Percentiles rank a stretch among this genome's conserved stretches.
These are phyloP conservation scores for Flaveria floridana DNA, from an alignment of 140 eudicot species.

Conservation along the genomic window DNA sequence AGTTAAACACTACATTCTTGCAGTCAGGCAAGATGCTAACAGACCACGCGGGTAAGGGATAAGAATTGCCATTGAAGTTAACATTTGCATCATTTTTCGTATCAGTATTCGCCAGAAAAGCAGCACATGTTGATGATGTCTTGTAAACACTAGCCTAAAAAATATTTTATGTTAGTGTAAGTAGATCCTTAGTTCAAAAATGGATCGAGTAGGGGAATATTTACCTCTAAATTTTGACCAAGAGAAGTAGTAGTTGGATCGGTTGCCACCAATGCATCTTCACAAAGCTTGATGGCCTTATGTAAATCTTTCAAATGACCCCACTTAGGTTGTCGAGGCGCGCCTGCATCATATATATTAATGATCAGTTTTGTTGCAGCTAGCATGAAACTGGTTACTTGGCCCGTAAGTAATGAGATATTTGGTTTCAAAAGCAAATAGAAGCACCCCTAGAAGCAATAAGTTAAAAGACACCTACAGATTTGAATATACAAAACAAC, in stretches of 20 bases:
- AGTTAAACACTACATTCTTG: slow-evolving; percentile 81
- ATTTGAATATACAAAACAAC: too few species aligned
- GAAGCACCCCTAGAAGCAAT: too few species aligned
- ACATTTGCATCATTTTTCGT: slow-evolving; percentile 70
- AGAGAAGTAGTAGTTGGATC: slow-evolving; percentile 74
- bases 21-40: slow-evolving; percentile 99
- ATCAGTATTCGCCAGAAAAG: slow-evolving; percentile 76
- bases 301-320: slow-evolving; percentile 89
- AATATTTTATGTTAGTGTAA: slow-evolving; percentile 20
- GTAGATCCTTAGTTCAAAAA: slow-evolving; percentile 1
- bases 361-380: not conserved
- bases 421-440: not conserved
- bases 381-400: not conserved
- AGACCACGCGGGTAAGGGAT: slow-evolving; percentile 93
- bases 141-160: slow-evolving; percentile 70
- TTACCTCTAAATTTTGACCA: slow-evolving; percentile 79
- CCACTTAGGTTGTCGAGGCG: slow-evolving; percentile 85
- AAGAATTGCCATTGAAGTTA: slow-evolving; percentile 73
- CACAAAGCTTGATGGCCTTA: slow-evolving; percentile 89
- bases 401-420: not conserved
- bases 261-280: slow-evolving; percentile 73
- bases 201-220: not conserved
- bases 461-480: too few species aligned
- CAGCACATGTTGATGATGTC: slow-evolving; percentile 75
- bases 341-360: slow-evolving; percentile 43